These are phyloP conservation scores for Coelastrella sp. DNA, from an alignment of 139 green algal species.

Conservation along the genomic window DNA sequence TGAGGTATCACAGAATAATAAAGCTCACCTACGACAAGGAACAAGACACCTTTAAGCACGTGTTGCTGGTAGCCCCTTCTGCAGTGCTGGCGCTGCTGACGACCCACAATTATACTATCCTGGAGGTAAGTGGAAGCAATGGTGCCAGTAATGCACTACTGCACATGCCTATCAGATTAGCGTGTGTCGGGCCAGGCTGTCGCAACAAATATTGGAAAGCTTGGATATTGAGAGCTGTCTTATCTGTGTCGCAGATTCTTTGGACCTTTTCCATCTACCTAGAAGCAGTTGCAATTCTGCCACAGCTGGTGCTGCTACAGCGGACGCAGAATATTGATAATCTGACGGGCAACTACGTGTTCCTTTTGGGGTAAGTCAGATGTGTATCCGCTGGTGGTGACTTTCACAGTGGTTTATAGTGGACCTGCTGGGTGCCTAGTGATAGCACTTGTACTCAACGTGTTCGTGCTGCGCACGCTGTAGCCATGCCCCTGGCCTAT, in stretches of 20 bases:
- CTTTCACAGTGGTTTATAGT: not conserved
- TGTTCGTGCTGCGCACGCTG: no score
- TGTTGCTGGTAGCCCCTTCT: conserved; percentile 88
- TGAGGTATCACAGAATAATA: conserved; percentile 90
- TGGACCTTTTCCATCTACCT: conserved; percentile 99
- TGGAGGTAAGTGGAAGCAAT: conserved; percentile 76
- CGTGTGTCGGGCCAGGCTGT: no score
- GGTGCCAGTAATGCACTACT: no score
- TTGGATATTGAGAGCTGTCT: conserved; percentile 2
- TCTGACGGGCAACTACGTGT: conserved; percentile 98
- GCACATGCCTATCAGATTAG: no score
- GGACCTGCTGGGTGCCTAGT: no score
- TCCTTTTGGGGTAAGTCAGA: conserved; percentile 85
- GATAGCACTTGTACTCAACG: no score
- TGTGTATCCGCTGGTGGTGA: no score
- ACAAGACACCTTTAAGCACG: conserved; percentile 95
- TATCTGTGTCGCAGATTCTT: conserved; percentile 75
- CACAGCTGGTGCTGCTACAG: conserved; percentile 98
- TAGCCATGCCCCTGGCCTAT: no score
- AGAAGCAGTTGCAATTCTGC: conserved; percentile 98
- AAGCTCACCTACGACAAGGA: conserved; percentile 95
- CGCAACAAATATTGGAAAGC: no score
- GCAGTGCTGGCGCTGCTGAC: conserved; percentile 84
- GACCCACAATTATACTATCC: conserved; percentile 79
- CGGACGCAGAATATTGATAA: conserved; percentile 99